Percentiles rank a stretch among this genome's conserved stretches.
These are phyloP conservation scores for Pseudogymnoascus sp. DNA, from an alignment of 2,329 filamentous ascomycete species.

Conservation along the genomic window DNA sequence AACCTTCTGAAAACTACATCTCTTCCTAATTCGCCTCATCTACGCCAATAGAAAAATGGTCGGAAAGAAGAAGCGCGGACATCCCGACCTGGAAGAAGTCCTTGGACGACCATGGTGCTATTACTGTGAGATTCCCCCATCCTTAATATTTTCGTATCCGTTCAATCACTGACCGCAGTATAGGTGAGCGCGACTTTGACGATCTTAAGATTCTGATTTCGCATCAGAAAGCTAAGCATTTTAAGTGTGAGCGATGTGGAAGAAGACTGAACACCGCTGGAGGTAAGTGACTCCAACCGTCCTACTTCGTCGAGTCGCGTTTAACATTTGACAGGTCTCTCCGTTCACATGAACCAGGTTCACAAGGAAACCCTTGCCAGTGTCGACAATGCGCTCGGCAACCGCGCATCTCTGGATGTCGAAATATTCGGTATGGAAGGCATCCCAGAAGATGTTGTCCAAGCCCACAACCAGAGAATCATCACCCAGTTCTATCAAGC, in stretches of 20 bases:
- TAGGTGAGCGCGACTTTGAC: slow-evolving; percentile 90
- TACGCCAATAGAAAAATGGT: slow-evolving; percentile 39
- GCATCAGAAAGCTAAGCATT: slow-evolving; percentile 98
- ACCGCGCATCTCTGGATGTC: slow-evolving; percentile 75
- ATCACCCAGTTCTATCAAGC: slow-evolving; percentile 77
- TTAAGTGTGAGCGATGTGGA: slow-evolving; percentile 89
- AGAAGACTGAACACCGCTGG: slow-evolving; percentile 88
- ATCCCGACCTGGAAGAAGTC: slow-evolving; percentile 81
- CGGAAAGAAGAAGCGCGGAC: slow-evolving; percentile 85
- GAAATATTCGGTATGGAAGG: slow-evolving; percentile 99
- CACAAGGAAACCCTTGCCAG: slow-evolving; percentile 85
- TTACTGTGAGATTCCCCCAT: slow-evolving; percentile 58
- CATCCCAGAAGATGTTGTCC: slow-evolving; percentile 76
- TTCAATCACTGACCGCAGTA: slow-evolving; percentile 20
- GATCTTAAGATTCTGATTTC: slow-evolving; percentile 93
- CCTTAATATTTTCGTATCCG: slow-evolving; percentile 6
- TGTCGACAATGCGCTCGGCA: slow-evolving; percentile 87
- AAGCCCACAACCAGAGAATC: slow-evolving; percentile 80
- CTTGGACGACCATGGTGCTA: slow-evolving; percentile 91
- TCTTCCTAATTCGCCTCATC: neutral
- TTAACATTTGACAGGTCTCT: slow-evolving; percentile 51
- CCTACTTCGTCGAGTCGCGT: neutral
- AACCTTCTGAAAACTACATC: neutral
- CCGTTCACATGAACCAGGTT: slow-evolving; percentile 96
- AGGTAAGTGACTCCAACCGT: slow-evolving; percentile 48